Conservation (phyloP, 73 alveolate genomes). For the Tetrahymena elliotti region DNA sequence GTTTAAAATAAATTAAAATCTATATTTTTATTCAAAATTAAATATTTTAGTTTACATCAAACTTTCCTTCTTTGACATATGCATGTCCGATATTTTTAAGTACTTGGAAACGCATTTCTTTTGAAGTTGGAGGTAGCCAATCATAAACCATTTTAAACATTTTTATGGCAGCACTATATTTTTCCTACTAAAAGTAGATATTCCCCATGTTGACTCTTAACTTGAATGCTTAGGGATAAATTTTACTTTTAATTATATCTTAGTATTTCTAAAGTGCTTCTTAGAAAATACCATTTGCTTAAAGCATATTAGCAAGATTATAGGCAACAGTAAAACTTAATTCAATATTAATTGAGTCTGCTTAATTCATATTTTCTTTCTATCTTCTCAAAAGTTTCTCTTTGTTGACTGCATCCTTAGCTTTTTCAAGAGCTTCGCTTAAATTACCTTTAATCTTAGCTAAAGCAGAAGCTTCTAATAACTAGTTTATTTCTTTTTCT, state of each 20-base stretch:
- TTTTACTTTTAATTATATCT: slow-evolving; percentile 20
- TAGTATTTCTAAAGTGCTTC: slow-evolving; percentile 32
- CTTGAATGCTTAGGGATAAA: slow-evolving; percentile 27
- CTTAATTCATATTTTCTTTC: slow-evolving; percentile 50
- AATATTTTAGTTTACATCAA: slow-evolving; percentile 41
- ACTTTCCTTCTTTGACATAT: slow-evolving; percentile 87
- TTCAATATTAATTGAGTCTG: slow-evolving; percentile 69
- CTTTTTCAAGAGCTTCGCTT: slow-evolving; percentile 62
- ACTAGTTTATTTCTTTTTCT: slow-evolving; percentile 61
- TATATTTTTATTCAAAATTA: not conserved
- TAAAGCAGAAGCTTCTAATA: slow-evolving; percentile 60
- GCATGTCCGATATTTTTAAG: slow-evolving; percentile 96
- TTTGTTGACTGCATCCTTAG: slow-evolving; percentile 70
- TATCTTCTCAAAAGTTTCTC: slow-evolving; percentile 70
- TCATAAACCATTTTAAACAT: slow-evolving; percentile 99
- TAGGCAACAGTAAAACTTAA: slow-evolving; percentile 62
- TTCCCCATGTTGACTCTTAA: slow-evolving; percentile 39
- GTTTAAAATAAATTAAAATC: slow-evolving; percentile 36
- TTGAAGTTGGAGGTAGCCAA: slow-evolving; percentile 87
- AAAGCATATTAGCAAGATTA: slow-evolving; percentile 61
- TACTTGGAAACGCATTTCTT: slow-evolving; percentile 95
- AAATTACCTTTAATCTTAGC: slow-evolving; percentile 45
- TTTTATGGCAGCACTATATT: slow-evolving; percentile 95
- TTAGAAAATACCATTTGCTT: slow-evolving; percentile 45
- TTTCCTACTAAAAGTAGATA: slow-evolving; percentile 66